Evolutionary conservation across 2,329 filamentous ascomycete species (phyloP), one percentile per base, ranked within the genome.

Genomic region (Epichloe gansuensis): DNA sequence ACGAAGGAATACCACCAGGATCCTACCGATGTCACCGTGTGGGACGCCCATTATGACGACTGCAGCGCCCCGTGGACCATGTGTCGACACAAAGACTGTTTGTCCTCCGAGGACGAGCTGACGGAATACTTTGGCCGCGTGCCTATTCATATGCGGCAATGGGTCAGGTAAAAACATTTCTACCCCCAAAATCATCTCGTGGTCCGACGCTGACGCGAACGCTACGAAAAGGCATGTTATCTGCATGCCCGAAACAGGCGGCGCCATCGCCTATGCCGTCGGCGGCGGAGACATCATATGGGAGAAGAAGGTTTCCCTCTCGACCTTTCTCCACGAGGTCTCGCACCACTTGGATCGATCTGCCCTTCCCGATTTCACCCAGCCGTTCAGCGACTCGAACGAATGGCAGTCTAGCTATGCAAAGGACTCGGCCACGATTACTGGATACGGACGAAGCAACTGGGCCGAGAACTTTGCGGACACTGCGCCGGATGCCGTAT

Each of bases 21-120:
- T 38, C 54, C 60, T 4, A 34, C 28, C 28, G 62, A 65, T 44
- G 47, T 65, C 23, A 54, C 52, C 34, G 56, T 60, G 43, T 65
- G 61, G 56, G 58, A 62, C 52, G 58, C 62, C 23, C 56, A 54
- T 48, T 65, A 61, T 46, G 46, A 56, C 44, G 65, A 65, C 55
- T 67, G 65, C 55, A 35, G 23, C 17, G 50, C 57, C 44, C 52
- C 58, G 25, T 67, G 64, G 64, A 58, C 61, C 48, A 60, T 67
- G 44, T 67, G 65, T 51, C 57, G 65, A 1, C 63, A 65, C 54
- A 61, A 57, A 44, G 53, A 61, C 35, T 55, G 62, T 9, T 51
- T 54, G 1, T 52, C 59, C n/a, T 56, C 50, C 54, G 47, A 61
- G 50, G 44, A 47, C 3, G 55, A 59, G 25, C 62, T 67, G 57